Conservation (phyloP, 257 asterid species). For the Capsicum chinense region DNA sequence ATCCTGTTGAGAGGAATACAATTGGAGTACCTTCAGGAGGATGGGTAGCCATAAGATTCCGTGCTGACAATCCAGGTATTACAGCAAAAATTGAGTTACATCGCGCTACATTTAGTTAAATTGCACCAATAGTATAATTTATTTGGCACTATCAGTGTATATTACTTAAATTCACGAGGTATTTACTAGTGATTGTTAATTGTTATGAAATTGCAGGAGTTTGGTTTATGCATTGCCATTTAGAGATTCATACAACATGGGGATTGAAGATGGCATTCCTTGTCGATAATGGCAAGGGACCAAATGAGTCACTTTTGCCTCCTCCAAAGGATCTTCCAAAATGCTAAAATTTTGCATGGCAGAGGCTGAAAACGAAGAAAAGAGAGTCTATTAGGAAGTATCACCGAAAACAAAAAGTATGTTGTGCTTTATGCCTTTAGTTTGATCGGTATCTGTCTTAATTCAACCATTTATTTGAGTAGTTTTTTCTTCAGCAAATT, state of each 20-base stretch:
- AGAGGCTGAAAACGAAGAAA: background rate
- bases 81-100: background rate
- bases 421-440: no score
- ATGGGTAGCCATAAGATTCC: slow-evolving; percentile 70
- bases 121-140: no score
- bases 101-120: background rate
- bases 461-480: background rate
- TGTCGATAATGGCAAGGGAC: slow-evolving; percentile 87
- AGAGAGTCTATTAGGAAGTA: background rate
- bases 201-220: slow-evolving; percentile 55
- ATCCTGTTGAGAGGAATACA: slow-evolving; percentile 75
- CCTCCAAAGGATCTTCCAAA: slow-evolving; percentile 88
- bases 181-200: no score
- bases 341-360: slow-evolving; percentile 40
- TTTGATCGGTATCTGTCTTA: background rate
- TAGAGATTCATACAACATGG: slow-evolving; percentile 94
- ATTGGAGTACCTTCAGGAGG: slow-evolving; percentile 71
- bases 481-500: background rate
- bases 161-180: background rate
- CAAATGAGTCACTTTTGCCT: slow-evolving; percentile 71
- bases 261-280: slow-evolving; percentile 93
- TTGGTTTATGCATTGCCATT: slow-evolving; percentile 97
- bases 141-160: background rate
- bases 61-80: slow-evolving; percentile 70
- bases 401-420: no score